Conservation (phyloP, 2,329 filamentous ascomycete species). For the Akanthomyces uredinophilus region DNA sequence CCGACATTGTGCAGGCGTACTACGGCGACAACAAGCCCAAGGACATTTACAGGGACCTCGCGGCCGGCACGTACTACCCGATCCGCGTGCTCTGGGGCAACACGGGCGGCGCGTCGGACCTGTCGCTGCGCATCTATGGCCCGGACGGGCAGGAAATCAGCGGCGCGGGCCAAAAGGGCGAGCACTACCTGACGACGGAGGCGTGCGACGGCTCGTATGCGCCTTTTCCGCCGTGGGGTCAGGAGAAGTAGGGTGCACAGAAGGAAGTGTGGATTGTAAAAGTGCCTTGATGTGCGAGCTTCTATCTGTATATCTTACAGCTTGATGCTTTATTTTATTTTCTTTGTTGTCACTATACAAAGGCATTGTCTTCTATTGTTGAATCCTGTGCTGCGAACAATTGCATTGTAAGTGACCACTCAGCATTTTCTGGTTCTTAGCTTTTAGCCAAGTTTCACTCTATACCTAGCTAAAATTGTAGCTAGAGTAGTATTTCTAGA, state of each 20-base stretch:
- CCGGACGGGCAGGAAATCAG: slow-evolving; percentile 11
- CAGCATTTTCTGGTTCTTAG: too few species aligned
- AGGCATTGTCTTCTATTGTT: too few species aligned
- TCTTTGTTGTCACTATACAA: too few species aligned
- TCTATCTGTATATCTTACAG: too few species aligned
- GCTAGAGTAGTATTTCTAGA: too few species aligned
- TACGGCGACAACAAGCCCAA: slow-evolving; percentile 12
- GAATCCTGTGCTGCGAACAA: too few species aligned
- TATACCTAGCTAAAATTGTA: too few species aligned
- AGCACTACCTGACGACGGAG: slow-evolving; percentile 14
- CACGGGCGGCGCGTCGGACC: slow-evolving; percentile 5
- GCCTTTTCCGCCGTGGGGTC: slow-evolving; percentile 2
- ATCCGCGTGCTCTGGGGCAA: slow-evolving; percentile 16
- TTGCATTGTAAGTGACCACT: too few species aligned
- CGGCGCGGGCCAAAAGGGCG: neutral
- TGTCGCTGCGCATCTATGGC: slow-evolving; percentile 14
- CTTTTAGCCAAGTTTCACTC: too few species aligned
- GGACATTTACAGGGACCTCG: neutral
- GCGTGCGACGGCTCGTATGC: slow-evolving; percentile 16
- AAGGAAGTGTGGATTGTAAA: too few species aligned
- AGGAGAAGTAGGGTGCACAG: neutral
- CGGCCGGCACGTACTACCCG: slow-evolving; percentile 16
- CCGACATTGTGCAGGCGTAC: slow-evolving; percentile 15
- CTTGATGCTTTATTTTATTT: too few species aligned
- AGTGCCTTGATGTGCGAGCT: too few species aligned